Base-by-base conservation (phyloP, 345 rosid species). In the Populus alba region DNA sequence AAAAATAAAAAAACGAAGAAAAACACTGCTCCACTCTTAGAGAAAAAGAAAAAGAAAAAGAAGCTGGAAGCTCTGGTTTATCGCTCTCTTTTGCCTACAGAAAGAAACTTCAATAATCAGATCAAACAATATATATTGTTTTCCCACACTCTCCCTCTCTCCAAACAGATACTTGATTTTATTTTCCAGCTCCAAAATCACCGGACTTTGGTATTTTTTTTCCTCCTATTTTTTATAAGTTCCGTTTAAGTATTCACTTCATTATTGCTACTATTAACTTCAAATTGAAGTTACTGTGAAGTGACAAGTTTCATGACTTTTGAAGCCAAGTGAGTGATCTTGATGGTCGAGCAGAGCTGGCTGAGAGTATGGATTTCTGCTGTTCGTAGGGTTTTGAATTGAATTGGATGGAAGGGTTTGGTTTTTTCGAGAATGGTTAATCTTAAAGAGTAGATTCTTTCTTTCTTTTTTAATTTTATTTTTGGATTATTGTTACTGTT, bases 331-430 rank as follows among this genome's bases (percentile, higher is more conserved):
- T 41, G 29, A 65, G 79, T 81, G 77, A 73, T 75, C 71, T 69
- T 68, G 77, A 81, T 80, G 83, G 61, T 78, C 67, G 82, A 81
- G 68, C 38, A 79, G 49, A 29, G 72, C 31, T 57, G 43, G 53
- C n/a, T 17, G 71, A 72, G 72, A 55, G 79, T 63, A 75, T 69
- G 62, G 79, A 62, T 79, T 81, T 78, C 65, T 59, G 29, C 12
- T 59, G 65, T 59, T 23, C 81, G 81, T 88, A 79, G 75, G 81
- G 85, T 76, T 80, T 67, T 73, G 75, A 33, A 33, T 12, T 70
- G 75, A 57, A 78, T 80, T 79, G 84, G 70, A 87, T 80, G 86
- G 85, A 86, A 76, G 83, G 76, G 77, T 79, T 76, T 66, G 85
- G 76, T 79, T 43, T 37, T 47, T 83, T 71, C 69, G 87, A 79